phyloP scores from a whole-genome alignment of 2,329 filamentous ascomycete species.

The Aspergillus felis region DNA sequence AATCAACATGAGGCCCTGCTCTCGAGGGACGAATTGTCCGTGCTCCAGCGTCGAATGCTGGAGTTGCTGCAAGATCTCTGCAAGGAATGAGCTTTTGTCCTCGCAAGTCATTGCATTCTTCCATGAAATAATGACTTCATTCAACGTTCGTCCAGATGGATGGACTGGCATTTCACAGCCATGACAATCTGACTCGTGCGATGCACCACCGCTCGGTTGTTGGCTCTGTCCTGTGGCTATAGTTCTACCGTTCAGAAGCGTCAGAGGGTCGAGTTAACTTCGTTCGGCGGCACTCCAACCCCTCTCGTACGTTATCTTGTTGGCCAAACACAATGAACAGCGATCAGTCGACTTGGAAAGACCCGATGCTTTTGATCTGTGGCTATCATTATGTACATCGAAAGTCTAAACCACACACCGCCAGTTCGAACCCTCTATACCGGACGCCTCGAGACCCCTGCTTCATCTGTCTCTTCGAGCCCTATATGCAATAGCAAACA shows the following conservation, averaged over 20 bases:
- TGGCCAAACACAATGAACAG: not conserved
- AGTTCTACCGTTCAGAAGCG: not conserved
- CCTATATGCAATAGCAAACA: slow-evolving; percentile 12
- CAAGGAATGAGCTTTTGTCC: slow-evolving; percentile 25
- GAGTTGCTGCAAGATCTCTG: slow-evolving; percentile 50
- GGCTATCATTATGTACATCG: slow-evolving; percentile 23
- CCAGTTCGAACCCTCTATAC: slow-evolving; percentile 14
- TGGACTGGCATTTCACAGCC: not conserved
- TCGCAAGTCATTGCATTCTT: not conserved
- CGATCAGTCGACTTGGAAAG: not conserved
- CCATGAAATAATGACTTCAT: not conserved
- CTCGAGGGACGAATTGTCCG: slow-evolving; percentile 39
- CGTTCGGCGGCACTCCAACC: not conserved
- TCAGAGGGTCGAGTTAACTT: not conserved
- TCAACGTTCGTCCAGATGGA: no score
- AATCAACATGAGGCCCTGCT: slow-evolving; percentile 21
- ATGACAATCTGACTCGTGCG: not conserved
- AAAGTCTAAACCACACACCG: slow-evolving; percentile 11
- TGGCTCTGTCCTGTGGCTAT: not conserved
- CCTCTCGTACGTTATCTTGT: not conserved
- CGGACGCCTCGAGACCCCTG: slow-evolving; percentile 13
- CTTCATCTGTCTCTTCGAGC: not conserved
- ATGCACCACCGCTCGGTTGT: not conserved
- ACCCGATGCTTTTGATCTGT: not conserved
- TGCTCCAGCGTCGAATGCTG: slow-evolving; percentile 48